phyloP scores from a whole-genome alignment of 148 eudicot genomes.

The Rhododendron ovatum region DNA sequence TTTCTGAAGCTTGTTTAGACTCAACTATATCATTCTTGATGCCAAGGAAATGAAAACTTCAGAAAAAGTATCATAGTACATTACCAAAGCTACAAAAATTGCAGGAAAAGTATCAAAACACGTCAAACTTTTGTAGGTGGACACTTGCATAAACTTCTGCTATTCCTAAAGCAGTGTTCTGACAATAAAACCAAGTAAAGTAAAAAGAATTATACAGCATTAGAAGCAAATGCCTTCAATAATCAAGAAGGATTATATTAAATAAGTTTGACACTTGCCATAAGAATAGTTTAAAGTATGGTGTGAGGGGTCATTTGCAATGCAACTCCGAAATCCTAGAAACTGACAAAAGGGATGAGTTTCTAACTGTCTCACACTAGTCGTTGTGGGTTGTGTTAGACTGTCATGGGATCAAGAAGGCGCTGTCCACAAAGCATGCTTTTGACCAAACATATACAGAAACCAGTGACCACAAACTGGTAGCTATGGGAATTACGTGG shows the following conservation, averaged over 20 bases:
- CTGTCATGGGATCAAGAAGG: not conserved
- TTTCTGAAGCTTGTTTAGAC: not conserved
- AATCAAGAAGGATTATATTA: not conserved
- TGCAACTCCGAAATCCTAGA: not conserved
- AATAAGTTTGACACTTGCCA: not conserved
- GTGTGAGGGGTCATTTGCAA: not conserved
- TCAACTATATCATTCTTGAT: constrained; percentile 3
- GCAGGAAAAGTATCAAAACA: not conserved
- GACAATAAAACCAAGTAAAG: not conserved
- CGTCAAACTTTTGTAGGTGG: not conserved
- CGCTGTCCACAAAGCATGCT: not conserved
- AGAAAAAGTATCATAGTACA: not conserved
- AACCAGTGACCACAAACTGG: not conserved
- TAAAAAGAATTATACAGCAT: not conserved
- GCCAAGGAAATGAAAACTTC: not conserved
- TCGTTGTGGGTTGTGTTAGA: not conserved
- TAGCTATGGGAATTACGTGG: not conserved
- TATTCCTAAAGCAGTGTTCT: not conserved
- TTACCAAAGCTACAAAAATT: not conserved
- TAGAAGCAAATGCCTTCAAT: not conserved
- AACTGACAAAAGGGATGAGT: not conserved
- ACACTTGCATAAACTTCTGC: not conserved
- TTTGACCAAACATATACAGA: not conserved
- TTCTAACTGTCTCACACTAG: not conserved
- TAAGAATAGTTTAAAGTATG: not conserved